Conservation (phyloP, 2,329 filamentous ascomycete genomes). For the Aulographum hederae region DNA sequence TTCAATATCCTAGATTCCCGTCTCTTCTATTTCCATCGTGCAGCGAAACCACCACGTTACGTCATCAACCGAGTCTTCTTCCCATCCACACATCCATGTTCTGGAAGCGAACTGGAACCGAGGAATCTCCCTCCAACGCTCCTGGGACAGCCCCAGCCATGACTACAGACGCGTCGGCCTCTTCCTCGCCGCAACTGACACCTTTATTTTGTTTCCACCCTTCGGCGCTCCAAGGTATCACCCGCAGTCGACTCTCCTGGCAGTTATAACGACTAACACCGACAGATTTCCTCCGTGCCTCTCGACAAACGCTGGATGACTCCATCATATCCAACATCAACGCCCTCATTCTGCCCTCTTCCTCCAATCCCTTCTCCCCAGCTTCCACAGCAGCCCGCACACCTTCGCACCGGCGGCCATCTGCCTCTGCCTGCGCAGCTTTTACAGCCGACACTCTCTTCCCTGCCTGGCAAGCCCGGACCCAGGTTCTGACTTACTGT, state of each 20-base stretch:
- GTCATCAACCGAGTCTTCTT: background rate
- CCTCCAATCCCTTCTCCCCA: constrained; percentile 53
- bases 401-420: constrained; percentile 33
- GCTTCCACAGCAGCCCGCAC: constrained; percentile 50
- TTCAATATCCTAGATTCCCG: no score
- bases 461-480: constrained; percentile 69
- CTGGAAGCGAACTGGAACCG: background rate
- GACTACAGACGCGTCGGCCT: background rate
- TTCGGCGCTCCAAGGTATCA: constrained; percentile 27
- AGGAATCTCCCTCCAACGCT: background rate
- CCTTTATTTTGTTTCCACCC: constrained; percentile 34
- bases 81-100: background rate
- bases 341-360: constrained; percentile 60
- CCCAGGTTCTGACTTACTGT: constrained; percentile 78
- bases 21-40: no score
- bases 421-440: constrained; percentile 40
- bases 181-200: constrained; percentile 18
- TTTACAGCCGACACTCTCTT: constrained; percentile 73
- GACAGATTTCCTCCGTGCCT: constrained; percentile 77
- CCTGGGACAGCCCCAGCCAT: background rate
- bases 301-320: constrained; percentile 73
- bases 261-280: constrained; percentile 2
- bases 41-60: constrained; percentile 9
- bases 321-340: constrained; percentile 88
- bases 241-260: background rate